Base-by-base conservation (phyloP, 2,329 filamentous ascomycete species). In the Penicillium sp. region DNA sequence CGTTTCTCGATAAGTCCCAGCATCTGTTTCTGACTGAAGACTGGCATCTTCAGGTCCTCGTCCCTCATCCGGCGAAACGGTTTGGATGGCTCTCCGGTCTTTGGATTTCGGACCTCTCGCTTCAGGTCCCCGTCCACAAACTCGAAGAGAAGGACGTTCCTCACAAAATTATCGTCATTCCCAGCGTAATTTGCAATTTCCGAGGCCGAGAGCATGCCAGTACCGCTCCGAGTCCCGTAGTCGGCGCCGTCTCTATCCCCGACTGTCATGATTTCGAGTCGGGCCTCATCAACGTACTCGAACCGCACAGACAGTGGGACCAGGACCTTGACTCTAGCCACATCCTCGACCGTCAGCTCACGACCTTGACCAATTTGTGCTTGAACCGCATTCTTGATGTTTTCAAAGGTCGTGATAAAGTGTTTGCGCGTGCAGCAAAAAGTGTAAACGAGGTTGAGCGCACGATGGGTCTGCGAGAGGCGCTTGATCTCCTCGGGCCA, bases 351-450 rank as follows among this genome's bases (percentile, higher is more conserved):
- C 0, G 75, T 75, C 37, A 98, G 69, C 13, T 82, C 74, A 25
- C 81, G 78, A 1, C 64, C 65, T 59, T 52, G 46, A 4, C 86
- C 84, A 51, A 83, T 90, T 63, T 96, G 89, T 0, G 80, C 81
- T 67, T 96, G 89, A 1, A 97, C 91, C 0, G 91, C 81, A 7
- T 82, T 80, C 58, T 84, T 89, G 40, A 98, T 86, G 5, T 86
- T 95, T 12, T 93, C 86, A 56, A 96, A 89, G 0, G 91, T 96
- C 0, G 93, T 97, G 0, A 88, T 84, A 27, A 97, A 78, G 60
- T 97, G 88, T 65, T 95, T 96, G 39, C 93, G 83, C 1, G 91
- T 91, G 64, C 84, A 93, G 72, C 89, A 95, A 64, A 98, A 97
- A 0, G 93, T 97, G 60, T 89, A 95, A 1, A 97, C 89, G 1